Evolutionary conservation across 1,139 yeast species (phyloP), one percentile per base, ranked within the genome.

Genomic region (Candida buenavistaensis): DNA sequence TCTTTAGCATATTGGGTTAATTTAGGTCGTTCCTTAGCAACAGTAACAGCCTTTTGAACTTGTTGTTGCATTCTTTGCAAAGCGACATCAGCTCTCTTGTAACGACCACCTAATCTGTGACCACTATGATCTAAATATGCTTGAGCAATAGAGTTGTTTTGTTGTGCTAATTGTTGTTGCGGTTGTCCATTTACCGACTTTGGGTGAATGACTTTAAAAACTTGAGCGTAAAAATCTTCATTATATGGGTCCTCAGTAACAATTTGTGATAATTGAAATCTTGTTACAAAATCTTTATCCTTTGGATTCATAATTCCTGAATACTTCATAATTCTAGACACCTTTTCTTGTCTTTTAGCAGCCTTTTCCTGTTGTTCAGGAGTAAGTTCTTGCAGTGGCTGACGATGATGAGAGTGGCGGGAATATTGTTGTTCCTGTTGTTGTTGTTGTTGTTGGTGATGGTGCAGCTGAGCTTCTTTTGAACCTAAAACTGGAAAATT

Each of bases 51-150:
- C 55, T 86, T 86, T 57, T 90, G 95, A 38, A 94, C 97, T 64
- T 92, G 97, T 55, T 90, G 96, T 66, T 92, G 97, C 97, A 92
- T 90, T 72, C 96, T 82, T 64, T 87, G 96, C 52, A 90, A 73
- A 1, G 97, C 97, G 48, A 90, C 84, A 59, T 88, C 96, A n/a
- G 94, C 92, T 55, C 96, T 74, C 65, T 86, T 82, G 51, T 79
- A 76, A 57, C 95, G 80, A 32, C 96, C 94, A 44, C 96, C 94
- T 40, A 86, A 69, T 62, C 94, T 80, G 57, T 88, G 95, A 32
- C 96, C 96, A 46, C 95, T 84, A 60, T 88, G 95, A 53, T 87
- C 95, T 58, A 92, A 70, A 54, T 94, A 90, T n/a, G 96, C 95
- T 56, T 87, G 89, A 11, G 97, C 97, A 68, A 90, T 84, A 16